These are phyloP conservation scores for Huntiella bhutanensis DNA, from an alignment of 2,329 filamentous ascomycete species.

Conservation along the genomic window DNA sequence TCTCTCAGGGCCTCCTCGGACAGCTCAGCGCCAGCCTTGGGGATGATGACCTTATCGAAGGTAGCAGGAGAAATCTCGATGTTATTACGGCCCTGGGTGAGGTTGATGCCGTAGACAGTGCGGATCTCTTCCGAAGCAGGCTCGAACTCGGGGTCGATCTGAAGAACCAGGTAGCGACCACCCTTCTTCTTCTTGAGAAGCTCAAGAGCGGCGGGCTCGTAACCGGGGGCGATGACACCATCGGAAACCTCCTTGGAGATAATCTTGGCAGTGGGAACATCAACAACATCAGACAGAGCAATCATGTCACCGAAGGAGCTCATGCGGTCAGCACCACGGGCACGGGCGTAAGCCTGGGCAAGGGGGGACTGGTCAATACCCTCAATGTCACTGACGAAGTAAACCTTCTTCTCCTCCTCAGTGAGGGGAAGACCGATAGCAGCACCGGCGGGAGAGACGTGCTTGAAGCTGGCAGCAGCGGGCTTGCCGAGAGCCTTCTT, in stretches of 20 bases:
- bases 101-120: constrained; percentile 74
- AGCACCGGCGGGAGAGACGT: constrained; percentile 90
- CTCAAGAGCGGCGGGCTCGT: constrained; percentile 66
- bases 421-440: constrained; percentile 79
- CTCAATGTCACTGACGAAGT: constrained; percentile 91
- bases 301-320: constrained; percentile 96
- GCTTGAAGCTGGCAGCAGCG: constrained; percentile 95
- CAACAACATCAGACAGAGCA: constrained; percentile 76
- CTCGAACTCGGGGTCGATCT: constrained; percentile 78
- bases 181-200: constrained; percentile 97
- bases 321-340: constrained; percentile 92
- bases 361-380: constrained; percentile 72
- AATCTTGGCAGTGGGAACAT: constrained; percentile 86
- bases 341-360: constrained; percentile 88
- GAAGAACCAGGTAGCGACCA: constrained; percentile 84
- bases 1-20: constrained; percentile 72
- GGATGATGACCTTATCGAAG: constrained; percentile 70
- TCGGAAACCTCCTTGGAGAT: constrained; percentile 97
- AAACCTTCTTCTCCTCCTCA: constrained; percentile 83
- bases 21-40: constrained; percentile 55
- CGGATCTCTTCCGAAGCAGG: constrained; percentile 67
- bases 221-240: constrained; percentile 82
- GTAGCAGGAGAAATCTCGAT: constrained; percentile 67
- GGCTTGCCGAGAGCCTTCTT: constrained; percentile 73
- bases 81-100: constrained; percentile 87